These are phyloP conservation scores for Penicillium paneum DNA, from an alignment of 2,329 filamentous ascomycete genomes.

Conservation along the genomic window DNA sequence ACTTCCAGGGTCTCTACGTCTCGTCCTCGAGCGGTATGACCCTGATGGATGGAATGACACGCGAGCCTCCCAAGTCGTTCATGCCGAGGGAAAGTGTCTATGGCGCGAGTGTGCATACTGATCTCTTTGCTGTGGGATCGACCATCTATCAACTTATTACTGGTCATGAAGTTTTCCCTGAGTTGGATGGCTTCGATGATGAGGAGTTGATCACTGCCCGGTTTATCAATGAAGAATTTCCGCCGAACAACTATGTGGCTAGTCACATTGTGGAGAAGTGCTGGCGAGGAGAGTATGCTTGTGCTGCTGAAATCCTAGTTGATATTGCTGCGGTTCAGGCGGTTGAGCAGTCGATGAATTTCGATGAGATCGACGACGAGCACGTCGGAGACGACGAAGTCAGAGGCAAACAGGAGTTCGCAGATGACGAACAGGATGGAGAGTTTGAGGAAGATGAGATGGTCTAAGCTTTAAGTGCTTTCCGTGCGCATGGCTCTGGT, in stretches of 20 bases:
- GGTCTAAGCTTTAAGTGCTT: neutral
- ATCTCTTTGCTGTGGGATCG: constrained; percentile 23
- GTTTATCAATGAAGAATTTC: constrained; percentile 11
- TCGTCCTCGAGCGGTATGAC: neutral
- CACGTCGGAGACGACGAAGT: no score
- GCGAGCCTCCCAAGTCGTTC: constrained; percentile 14
- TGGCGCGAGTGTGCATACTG: constrained; percentile 13
- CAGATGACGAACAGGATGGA: neutral
- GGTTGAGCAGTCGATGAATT: no score
- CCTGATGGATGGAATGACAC: constrained; percentile 15
- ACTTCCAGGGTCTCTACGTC: constrained; percentile 19
- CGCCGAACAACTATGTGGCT: constrained; percentile 10
- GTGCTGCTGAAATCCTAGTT: constrained; percentile 7
- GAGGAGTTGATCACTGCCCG: neutral
- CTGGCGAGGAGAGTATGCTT: constrained; percentile 15
- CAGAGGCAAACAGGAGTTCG: no score
- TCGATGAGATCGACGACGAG: neutral
- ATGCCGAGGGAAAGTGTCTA: constrained; percentile 8
- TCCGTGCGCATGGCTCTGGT: neutral
- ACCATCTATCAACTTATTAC: constrained; percentile 21
- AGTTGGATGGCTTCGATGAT: constrained; percentile 10
- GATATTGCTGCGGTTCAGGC: constrained; percentile 4
- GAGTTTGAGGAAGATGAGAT: neutral
- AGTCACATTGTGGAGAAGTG: constrained; percentile 15
- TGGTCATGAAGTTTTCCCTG: constrained; percentile 16